Base-by-base conservation (phyloP, 1,284 basidiomycete species). In the Trametes pubescens region DNA sequence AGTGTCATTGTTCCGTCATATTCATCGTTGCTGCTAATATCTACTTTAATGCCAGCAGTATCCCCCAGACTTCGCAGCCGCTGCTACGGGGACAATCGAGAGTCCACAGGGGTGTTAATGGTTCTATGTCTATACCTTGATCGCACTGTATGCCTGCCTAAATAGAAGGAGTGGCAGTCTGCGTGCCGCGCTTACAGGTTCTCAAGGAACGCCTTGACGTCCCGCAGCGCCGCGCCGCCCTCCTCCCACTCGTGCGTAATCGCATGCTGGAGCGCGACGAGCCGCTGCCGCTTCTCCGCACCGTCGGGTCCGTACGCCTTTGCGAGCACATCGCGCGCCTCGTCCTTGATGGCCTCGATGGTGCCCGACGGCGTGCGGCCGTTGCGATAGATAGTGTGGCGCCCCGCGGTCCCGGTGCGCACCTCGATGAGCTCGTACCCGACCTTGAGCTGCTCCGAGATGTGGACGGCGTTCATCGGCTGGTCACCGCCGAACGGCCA, bases 341-440 rank as follows among this genome's bases (percentile, higher is more conserved):
- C 72, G 8, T 32, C 60, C 34, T 61, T 49, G 7, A 71, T 9
- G 1, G 72, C 69, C 7, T 72, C 69, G 16, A 65, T 18, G 1
- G 71, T 73, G 9, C 69, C 69, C 10, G 46, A 35, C 3, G 68
- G 69, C 14, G 24, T 48, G 14, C 29, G 32, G 13, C 56, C 56
- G 22, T 49, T 60, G 22, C 70, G 67, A 46, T 65, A 65, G 22
- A 72, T 59, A 11, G 67, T 59, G 58, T 68, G 69, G 18, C 69
- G 55, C 0, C 70, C 71, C 16, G 3, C 11, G 7, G 22, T 4
- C 18, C 69, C 70, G 2, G 62, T 69, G 18, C 73, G 67, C 6
- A 73, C 72, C 57, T 73, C 69, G 37, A 73, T 34, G 13, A 75
- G 63, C 65, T 75, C 71, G 64, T 72, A 75, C 1, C 64, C 72